Evolutionary conservation across 1,284 basidiomycete species (phyloP).

Genomic region (Irpex sp.): DNA sequence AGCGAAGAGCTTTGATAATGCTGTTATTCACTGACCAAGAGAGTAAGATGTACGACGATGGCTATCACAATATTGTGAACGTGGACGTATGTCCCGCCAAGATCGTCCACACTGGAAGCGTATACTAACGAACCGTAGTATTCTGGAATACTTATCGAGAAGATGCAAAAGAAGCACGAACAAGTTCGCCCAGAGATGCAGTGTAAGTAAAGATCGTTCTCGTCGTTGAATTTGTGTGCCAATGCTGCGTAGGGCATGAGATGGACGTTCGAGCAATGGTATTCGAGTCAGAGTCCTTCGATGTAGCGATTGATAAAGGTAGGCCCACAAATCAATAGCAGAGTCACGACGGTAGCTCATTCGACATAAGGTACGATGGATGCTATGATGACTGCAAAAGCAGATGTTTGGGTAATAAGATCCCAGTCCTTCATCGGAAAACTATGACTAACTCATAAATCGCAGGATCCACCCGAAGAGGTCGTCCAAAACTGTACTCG

Average conservation of each 20-base stretch:
- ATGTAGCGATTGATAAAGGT: slow-evolving; percentile 91
- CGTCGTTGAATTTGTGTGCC: neutral
- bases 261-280: slow-evolving; percentile 82
- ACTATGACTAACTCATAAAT: neutral
- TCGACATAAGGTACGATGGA: slow-evolving; percentile 75
- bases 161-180: slow-evolving; percentile 68
- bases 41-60: slow-evolving; percentile 85
- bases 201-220: slow-evolving; percentile 45
- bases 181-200: slow-evolving; percentile 65
- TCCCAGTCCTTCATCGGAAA: too few species aligned
- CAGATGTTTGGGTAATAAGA: slow-evolving; percentile 81
- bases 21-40: slow-evolving; percentile 5
- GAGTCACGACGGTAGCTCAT: neutral
- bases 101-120: neutral
- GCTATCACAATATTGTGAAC: slow-evolving; percentile 83
- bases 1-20: slow-evolving; percentile 12
- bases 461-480: slow-evolving; percentile 76
- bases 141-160: slow-evolving; percentile 75
- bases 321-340: neutral
- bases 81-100: slow-evolving; percentile 57
- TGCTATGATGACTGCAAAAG: slow-evolving; percentile 87
- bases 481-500: slow-evolving; percentile 73
- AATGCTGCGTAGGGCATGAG: slow-evolving; percentile 59
- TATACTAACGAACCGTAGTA: slow-evolving; percentile 46
- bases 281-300: slow-evolving; percentile 69